A percentile compares a stretch with the other conserved stretches of the same genome.
phyloP scores from a whole-genome alignment of 768 basidiomycete genomes.

The button mushroom (Agaricus bisporus) region DNA sequence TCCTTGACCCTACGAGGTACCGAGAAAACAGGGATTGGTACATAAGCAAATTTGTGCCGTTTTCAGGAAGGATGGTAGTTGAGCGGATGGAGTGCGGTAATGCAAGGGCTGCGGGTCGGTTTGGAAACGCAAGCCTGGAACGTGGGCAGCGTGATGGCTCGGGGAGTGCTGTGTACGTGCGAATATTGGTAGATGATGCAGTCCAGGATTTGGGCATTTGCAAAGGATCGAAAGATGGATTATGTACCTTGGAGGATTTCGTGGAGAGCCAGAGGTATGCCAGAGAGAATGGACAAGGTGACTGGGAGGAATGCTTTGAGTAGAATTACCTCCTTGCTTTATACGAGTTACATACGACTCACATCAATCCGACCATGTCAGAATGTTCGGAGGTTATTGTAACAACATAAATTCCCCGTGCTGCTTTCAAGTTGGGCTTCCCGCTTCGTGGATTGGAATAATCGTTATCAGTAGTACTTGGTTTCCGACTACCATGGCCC shows the following conservation, averaged over 20 bases:
- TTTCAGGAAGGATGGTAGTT: constrained; percentile 66
- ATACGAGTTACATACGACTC: too few relatives aligned
- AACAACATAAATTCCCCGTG: too few relatives aligned
- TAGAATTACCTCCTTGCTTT: not conserved
- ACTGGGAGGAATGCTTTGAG: constrained; percentile 59
- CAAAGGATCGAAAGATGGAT: constrained; percentile 39
- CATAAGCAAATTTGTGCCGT: constrained; percentile 60
- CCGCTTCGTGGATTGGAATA: too few relatives aligned
- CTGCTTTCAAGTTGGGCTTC: too few relatives aligned
- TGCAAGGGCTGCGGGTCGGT: not conserved
- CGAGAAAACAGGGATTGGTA: constrained; percentile 42
- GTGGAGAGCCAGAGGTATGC: constrained; percentile 69
- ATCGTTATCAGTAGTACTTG: too few relatives aligned
- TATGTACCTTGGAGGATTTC: constrained; percentile 63
- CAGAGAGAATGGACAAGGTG: constrained; percentile 58
- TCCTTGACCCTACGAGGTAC: constrained; percentile 26
- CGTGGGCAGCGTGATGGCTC: not conserved
- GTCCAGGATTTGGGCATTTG: constrained; percentile 61
- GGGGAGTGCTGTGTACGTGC: constrained; percentile 35
- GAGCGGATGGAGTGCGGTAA: constrained; percentile 54
- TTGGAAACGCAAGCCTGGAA: constrained; percentile 14
- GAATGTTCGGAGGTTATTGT: too few relatives aligned
- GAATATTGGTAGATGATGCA: constrained; percentile 74
- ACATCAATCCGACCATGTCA: too few relatives aligned
- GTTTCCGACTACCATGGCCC: too few relatives aligned